phyloP scores from a whole-genome alignment of 345 rosid species.

The Angophora floribunda region DNA sequence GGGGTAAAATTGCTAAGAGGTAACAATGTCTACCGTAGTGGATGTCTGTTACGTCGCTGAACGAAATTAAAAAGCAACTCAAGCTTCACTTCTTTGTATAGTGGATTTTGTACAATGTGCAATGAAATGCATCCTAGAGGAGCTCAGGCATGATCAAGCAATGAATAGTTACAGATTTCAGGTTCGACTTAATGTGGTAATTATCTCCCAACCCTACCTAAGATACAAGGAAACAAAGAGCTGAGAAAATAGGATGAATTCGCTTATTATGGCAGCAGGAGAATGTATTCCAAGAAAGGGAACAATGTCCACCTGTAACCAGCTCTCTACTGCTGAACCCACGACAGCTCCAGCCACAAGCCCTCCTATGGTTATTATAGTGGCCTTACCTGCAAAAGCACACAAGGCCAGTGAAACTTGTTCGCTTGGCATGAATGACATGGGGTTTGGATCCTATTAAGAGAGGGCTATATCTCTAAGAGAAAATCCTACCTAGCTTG shows the following conservation, averaged over 20 bases:
- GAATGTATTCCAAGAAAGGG: slow-evolving; percentile 81
- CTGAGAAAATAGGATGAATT: slow-evolving; percentile 76
- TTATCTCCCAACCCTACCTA: slow-evolving; percentile 27
- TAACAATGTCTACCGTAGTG: background rate
- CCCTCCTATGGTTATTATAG: slow-evolving; percentile 75
- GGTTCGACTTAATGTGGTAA: background rate
- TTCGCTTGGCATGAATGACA: background rate
- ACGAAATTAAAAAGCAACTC: background rate
- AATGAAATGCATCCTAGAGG: slow-evolving; percentile 32
- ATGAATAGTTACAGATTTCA: slow-evolving; percentile 41
- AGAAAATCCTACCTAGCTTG: slow-evolving; percentile 54
- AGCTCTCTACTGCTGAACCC: slow-evolving; percentile 85
- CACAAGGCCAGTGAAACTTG: background rate
- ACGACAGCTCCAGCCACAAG: slow-evolving; percentile 92
- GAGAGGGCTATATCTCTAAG: background rate
- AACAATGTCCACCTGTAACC: slow-evolving; percentile 93
- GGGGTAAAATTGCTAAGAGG: background rate
- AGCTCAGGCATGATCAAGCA: slow-evolving; percentile 18
- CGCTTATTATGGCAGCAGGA: slow-evolving; percentile 81
- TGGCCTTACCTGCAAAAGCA: slow-evolving; percentile 67
- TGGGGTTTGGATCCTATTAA: background rate
- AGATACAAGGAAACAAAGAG: slow-evolving; percentile 78
- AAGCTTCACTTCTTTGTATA: slow-evolving; percentile 10
- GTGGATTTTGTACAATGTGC: slow-evolving; percentile 41
- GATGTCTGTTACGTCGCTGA: background rate